Base-by-base conservation (phyloP, 2,329 filamentous ascomycete genomes). In the Epichloe typhina region DNA sequence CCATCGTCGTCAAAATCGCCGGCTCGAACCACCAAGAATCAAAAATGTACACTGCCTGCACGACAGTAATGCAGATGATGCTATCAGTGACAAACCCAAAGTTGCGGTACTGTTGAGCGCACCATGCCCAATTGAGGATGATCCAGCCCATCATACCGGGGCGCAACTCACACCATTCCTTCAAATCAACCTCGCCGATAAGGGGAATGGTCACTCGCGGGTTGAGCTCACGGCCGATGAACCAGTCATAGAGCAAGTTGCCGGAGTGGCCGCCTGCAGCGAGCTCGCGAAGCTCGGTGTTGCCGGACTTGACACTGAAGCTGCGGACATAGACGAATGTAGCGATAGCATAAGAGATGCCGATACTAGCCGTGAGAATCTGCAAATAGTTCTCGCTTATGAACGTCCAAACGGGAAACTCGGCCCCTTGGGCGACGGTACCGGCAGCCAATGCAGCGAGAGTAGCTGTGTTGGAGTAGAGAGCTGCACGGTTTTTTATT, bases 171-270 rank as follows among this genome's bases (percentile, higher is more conserved):
- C 86, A 86, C 66, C 84, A 96, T 53, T 83, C 76, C 69, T 96
- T 96, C 68, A 97, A 84, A 62, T 97, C 91, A 47, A 96, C 76
- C 59, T 88, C 85, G 52, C 88, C 88, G 56, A 95, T 75, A 46
- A 94, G 66, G 2, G 89, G 89, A 23, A 95, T 70, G 0, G 76
- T 80, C 53, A 94, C 68, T 46, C 90, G 87, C 3, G 91, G 91
- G 69, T 97, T 97, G 54, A 97, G 81, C 67, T 97, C 91, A 31
- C 91, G 86, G 19, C 91, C 91, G 57, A 97, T 96, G 70, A 89
- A 97, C 82, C 88, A 97, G 68, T 97, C 91, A 66, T 97, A 96
- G 38, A 96, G 69, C 55, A 88, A 71, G 66, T 95, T 96, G 52
- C 89, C 90, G 1, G 81, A 82, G 62, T 86, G 79, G 15, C 89